Evolutionary conservation across 2,329 filamentous ascomycete genomes (phyloP), one percentile per base, ranked within the genome.

Genomic region (Penicillium oxalicum): DNA sequence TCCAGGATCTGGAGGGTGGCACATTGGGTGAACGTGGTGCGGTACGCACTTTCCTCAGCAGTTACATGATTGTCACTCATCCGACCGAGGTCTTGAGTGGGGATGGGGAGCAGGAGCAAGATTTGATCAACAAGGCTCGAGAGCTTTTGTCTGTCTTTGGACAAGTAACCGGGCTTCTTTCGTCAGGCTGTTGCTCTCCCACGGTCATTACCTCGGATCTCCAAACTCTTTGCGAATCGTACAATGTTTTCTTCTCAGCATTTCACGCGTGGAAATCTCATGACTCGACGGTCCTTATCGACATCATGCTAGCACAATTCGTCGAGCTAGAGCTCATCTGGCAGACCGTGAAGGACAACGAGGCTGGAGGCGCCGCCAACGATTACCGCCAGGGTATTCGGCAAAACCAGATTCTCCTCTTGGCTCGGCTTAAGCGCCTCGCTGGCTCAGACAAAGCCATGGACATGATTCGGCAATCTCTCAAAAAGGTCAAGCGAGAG

Each of bases 281-380:
- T 53, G 82, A 85, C 57, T 80, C 80, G 0, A 79, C 75, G 12
- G 76, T 81, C 2, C 65, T 85, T 40, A 76, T 84, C 50, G 80
- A 84, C 55, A 82, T 81, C 35, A 84, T 85, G 82, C 72, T 85
- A 13, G 80, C 78, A 8, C 81, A 82, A 26, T 85, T 84, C 57
- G 78, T 83, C 36, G 81, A 83, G 60, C 70, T 85, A 13, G 82
- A 85, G 58, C 74, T 81, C 13, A 85, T 85, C 12, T 82, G 82
- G 79, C 81, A 84, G 63, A 81, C 79, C 2, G 81, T 84, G 50
- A 84, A 84, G 59, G 76, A 82, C 54, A 80, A 83, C 47, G 77
- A 70, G 25, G 74, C 76, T 7, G 82, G 81, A 39, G 78, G 80
- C 45, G 82, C 82, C 34, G 79, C 81, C 3, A 77, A 77, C 37